Evolutionary conservation across 2,329 filamentous ascomycete species (phyloP).

Genomic region (Penicillium griseofulvum): DNA sequence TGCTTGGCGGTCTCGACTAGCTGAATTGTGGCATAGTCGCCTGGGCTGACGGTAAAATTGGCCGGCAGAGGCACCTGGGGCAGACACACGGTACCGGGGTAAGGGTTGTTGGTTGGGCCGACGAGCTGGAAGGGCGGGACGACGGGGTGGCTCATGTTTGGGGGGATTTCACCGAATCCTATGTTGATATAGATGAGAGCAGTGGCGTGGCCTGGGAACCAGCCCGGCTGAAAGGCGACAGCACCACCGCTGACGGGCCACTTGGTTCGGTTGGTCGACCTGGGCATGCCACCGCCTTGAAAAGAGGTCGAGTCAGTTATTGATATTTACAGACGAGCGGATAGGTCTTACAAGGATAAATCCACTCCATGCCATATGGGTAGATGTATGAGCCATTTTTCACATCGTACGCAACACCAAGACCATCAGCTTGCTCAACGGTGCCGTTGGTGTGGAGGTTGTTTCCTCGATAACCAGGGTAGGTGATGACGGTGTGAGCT

Average conservation of each 20-base stretch:
- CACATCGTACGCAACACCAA: slow-evolving; percentile 44
- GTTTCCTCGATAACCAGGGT: slow-evolving; percentile 83
- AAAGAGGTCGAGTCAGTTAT: not conserved
- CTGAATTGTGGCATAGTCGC: slow-evolving; percentile 90
- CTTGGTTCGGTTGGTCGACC: slow-evolving; percentile 78
- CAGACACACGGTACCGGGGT: slow-evolving; percentile 82
- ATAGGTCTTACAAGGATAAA: slow-evolving; percentile 72
- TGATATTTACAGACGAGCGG: not conserved
- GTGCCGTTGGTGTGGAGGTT: slow-evolving; percentile 75
- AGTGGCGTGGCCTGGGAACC: slow-evolving; percentile 84
- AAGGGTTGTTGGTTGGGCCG: slow-evolving; percentile 79
- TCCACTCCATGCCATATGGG: slow-evolving; percentile 92
- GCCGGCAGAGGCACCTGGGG: slow-evolving; percentile 82
- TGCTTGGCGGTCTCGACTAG: slow-evolving; percentile 79
- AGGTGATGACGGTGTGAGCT: slow-evolving; percentile 75
- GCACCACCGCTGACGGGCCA: slow-evolving; percentile 88
- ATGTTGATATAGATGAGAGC: slow-evolving; percentile 90
- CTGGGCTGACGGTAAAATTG: slow-evolving; percentile 67
- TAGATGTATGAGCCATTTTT: slow-evolving; percentile 52
- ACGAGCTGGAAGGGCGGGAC: slow-evolving; percentile 75
- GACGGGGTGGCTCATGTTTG: slow-evolving; percentile 86
- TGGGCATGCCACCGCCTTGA: slow-evolving; percentile 76
- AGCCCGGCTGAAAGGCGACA: slow-evolving; percentile 87
- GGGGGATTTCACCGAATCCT: slow-evolving; percentile 75
- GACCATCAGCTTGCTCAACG: slow-evolving; percentile 43